Evolutionary conservation across 371 early-diverging fungal species (phyloP).

Genomic region (Lichtheimia ornata): DNA sequence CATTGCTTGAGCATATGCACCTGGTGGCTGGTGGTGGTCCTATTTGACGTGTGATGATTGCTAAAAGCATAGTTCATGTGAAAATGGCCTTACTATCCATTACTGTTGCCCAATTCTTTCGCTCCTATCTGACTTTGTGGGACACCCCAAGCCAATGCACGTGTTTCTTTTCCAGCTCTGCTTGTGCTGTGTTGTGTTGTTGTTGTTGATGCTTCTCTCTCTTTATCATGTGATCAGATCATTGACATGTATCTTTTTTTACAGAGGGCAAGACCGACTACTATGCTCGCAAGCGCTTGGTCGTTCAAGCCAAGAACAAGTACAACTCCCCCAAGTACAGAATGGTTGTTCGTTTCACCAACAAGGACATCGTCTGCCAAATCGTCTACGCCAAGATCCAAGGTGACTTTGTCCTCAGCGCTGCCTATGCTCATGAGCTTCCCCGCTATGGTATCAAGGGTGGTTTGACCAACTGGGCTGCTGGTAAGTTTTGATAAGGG

Average conservation of each 20-base stretch:
- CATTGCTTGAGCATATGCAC: no score
- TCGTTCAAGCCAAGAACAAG: slow-evolving; percentile 99
- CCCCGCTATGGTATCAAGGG: slow-evolving; percentile 98
- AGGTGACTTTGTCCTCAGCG: slow-evolving; percentile 97
- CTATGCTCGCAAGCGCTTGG: slow-evolving; percentile 96
- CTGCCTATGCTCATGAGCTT: slow-evolving; percentile 99
- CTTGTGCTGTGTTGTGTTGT: background rate
- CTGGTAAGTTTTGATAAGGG: slow-evolving; percentile 69
- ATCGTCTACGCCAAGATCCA: slow-evolving; percentile 98
- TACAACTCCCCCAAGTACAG: slow-evolving; percentile 99
- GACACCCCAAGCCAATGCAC: background rate
- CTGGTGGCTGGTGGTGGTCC: background rate
- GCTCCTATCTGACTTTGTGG: slow-evolving; percentile 82
- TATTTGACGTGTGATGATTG: slow-evolving; percentile 20
- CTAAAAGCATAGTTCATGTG: slow-evolving; percentile 78
- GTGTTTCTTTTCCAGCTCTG: slow-evolving; percentile 1
- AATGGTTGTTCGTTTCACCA: slow-evolving; percentile 99
- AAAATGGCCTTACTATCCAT: slow-evolving; percentile 40
- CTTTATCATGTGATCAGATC: no score
- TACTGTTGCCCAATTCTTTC: slow-evolving; percentile 73
- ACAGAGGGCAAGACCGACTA: slow-evolving; percentile 99
- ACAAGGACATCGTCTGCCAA: slow-evolving; percentile 98
- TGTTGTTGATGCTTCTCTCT: no score
- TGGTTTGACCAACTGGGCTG: slow-evolving; percentile 99
- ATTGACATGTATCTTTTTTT: background rate